Evolutionary conservation across 805 yeast species (phyloP).

Genomic region (Nakazawaea ambrosiae): DNA sequence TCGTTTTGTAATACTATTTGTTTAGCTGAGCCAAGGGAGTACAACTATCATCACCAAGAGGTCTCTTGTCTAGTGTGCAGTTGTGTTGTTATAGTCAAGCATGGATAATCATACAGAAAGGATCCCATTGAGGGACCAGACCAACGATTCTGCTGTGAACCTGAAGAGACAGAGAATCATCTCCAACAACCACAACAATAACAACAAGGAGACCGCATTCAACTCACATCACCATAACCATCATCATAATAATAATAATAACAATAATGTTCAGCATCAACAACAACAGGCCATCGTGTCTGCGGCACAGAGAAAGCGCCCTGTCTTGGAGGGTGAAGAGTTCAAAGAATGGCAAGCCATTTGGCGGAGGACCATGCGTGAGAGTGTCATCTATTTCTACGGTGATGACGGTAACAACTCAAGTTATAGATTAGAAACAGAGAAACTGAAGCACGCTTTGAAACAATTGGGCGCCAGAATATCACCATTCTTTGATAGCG

Average conservation of each 20-base stretch:
- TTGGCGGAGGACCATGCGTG: conserved; percentile 54
- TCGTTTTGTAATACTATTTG: too few relatives aligned
- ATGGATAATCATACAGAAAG: conserved; percentile 14
- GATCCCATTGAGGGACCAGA: conserved; percentile 13
- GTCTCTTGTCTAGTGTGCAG: too few relatives aligned
- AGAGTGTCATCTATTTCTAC: conserved; percentile 52
- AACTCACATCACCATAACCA: not conserved
- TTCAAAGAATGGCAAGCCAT: conserved; percentile 50
- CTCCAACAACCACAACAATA: conserved; percentile 10
- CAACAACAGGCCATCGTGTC: conserved; percentile 8
- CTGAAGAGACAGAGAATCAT: conserved; percentile 16
- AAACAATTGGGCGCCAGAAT: conserved; percentile 48
- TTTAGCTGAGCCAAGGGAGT: too few relatives aligned
- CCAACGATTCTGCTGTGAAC: conserved; percentile 15
- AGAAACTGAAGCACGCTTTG: conserved; percentile 26
- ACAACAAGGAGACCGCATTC: conserved; percentile 1
- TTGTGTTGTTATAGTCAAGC: too few relatives aligned
- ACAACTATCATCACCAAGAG: too few relatives aligned
- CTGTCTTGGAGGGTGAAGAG: conserved; percentile 29
- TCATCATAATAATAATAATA: conserved; percentile 1
- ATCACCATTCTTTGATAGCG: conserved; percentile 51
- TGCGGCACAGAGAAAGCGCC: conserved; percentile 10
- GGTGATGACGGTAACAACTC: conserved; percentile 27
- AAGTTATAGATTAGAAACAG: conserved; percentile 23
- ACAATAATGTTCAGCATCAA: conserved; percentile 6